Evolutionary conservation across 2,329 filamentous ascomycete genomes (phyloP), one percentile per base, ranked within the genome.

Genomic region (Colletotrichum orchidophilum): DNA sequence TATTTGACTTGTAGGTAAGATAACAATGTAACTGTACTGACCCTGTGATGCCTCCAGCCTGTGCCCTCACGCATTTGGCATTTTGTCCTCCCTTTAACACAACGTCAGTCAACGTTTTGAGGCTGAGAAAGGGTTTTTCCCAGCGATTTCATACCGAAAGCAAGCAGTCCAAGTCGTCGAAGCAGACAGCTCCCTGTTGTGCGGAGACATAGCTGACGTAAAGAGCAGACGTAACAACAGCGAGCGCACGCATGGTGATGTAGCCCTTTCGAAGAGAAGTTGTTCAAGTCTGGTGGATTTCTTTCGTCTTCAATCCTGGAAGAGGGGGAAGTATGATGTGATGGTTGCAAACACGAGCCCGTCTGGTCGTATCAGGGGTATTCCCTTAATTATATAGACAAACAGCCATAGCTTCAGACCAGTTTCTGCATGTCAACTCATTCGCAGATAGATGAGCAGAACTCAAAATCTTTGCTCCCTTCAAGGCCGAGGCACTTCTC

Each of bases 41-140:
- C 68, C 68, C 68, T 5, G 63, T 55, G 12, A 71, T 31, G 21
- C 57, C 68, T 5, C 63, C 63, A 12, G 63, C 63, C 26, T 71
- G 68, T 42, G 68, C 68, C 18, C 68, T 71, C 8, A 62, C 42
- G 15, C 68, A 71, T 27, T 71, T 71, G 24, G 68, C 68, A 58
- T 71, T 71, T 33, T 66, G 63, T 12, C 58, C 63, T 5, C 63
- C 63, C 63, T 67, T n/a, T 3, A 24, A 7, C 2, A 2, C 7
- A 8, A 39, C 6, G 2, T 11, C 7, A 27, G 63, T 67, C 15
- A 71, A 52, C 24, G 12, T 49, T 3, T 3, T 12, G 18, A 27
- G 2, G 8, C 7, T 21, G 6, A n/a, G n/a, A n/a, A n/a, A n/a
- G n/a, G n/a, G 15, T 12, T 13, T 4, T 1, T 11, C 7, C 5